Conservation (phyloP, 306 rosid genomes). For the Cotoneaster glaucophyllus region DNA sequence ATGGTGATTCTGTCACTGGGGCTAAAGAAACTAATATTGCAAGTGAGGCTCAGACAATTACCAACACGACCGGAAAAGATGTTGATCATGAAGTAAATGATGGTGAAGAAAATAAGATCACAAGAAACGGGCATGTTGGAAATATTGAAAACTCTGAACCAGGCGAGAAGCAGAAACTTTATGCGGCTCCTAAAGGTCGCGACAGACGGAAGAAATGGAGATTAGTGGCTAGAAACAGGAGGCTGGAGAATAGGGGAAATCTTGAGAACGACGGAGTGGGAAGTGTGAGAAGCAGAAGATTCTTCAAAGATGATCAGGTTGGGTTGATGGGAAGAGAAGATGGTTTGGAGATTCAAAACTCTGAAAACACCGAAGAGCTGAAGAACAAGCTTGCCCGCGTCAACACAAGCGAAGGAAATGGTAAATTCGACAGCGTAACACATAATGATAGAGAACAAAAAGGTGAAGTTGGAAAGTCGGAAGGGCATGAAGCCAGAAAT, state of each 20-base stretch:
- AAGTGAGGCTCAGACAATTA: not conserved
- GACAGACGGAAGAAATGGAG: slow-evolving; percentile 44
- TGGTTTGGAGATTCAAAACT: slow-evolving; percentile 17
- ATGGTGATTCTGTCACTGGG: not conserved
- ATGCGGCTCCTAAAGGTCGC: slow-evolving; percentile 17
- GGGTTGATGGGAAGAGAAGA: slow-evolving; percentile 12
- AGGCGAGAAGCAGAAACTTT: slow-evolving; percentile 8
- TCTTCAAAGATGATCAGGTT: slow-evolving; percentile 15
- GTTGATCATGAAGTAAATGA: slow-evolving; percentile 14
- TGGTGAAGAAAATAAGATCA: slow-evolving; percentile 12
- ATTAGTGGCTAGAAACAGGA: slow-evolving; percentile 21
- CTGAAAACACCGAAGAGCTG: slow-evolving; percentile 15
- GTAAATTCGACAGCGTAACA: not conserved
- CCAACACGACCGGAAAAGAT: not conserved
- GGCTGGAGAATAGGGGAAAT: slow-evolving; percentile 30
- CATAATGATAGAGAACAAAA: not conserved
- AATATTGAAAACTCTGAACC: slow-evolving; percentile 13
- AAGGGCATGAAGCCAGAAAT: slow-evolving; percentile 13
- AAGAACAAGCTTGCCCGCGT: not conserved
- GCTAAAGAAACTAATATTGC: not conserved
- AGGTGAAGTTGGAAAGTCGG: not conserved
- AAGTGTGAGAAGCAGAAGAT: slow-evolving; percentile 21
- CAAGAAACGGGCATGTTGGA: slow-evolving; percentile 9
- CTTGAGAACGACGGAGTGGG: slow-evolving; percentile 19
- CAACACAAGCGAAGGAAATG: not conserved